phyloP scores from a whole-genome alignment of 805 yeast species.

The Candida argentea region DNA sequence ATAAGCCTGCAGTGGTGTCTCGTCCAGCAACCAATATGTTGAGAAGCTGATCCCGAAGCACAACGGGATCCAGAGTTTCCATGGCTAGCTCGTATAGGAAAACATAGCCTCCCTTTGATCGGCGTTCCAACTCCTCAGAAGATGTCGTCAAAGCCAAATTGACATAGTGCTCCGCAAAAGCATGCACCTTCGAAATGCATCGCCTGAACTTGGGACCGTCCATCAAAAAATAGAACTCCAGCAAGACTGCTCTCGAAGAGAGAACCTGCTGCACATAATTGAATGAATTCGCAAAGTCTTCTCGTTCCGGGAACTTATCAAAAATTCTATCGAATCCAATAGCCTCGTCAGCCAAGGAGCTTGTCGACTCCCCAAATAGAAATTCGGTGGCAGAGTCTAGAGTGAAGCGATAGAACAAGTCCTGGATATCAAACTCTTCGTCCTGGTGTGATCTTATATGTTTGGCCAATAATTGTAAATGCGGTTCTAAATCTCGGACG shows the following conservation, averaged over 20 bases:
- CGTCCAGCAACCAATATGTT: constrained; percentile 21
- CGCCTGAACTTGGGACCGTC: constrained; percentile 18
- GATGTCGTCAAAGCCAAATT: constrained; percentile 7
- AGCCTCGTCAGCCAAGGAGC: constrained; percentile 16
- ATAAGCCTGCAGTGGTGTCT: constrained; percentile 20
- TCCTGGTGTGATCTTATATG: constrained; percentile 13
- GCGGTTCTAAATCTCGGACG: constrained; percentile 16
- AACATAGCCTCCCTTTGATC: constrained; percentile 12
- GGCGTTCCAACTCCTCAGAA: constrained; percentile 9
- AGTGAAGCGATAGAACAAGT: constrained; percentile 24
- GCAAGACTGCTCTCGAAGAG: constrained; percentile 24
- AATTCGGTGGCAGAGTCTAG: constrained; percentile 33
- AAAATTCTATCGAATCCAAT: constrained; percentile 5
- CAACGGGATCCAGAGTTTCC: constrained; percentile 15
- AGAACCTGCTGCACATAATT: constrained; percentile 23
- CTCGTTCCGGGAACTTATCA: constrained; percentile 12
- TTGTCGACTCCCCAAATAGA: constrained; percentile 29
- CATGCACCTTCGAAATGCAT: constrained; percentile 21
- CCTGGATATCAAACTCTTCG: constrained; percentile 21
- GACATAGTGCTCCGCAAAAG: constrained; percentile 13
- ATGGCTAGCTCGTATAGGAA: constrained; percentile 19
- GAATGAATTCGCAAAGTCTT: constrained; percentile 25
- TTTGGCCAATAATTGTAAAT: constrained; percentile 9
- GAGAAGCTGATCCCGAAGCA: constrained; percentile 17
- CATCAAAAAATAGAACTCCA: constrained; percentile 11